These are phyloP conservation scores for Prunus padus DNA, from an alignment of 306 rosid species.

Conservation along the genomic window DNA sequence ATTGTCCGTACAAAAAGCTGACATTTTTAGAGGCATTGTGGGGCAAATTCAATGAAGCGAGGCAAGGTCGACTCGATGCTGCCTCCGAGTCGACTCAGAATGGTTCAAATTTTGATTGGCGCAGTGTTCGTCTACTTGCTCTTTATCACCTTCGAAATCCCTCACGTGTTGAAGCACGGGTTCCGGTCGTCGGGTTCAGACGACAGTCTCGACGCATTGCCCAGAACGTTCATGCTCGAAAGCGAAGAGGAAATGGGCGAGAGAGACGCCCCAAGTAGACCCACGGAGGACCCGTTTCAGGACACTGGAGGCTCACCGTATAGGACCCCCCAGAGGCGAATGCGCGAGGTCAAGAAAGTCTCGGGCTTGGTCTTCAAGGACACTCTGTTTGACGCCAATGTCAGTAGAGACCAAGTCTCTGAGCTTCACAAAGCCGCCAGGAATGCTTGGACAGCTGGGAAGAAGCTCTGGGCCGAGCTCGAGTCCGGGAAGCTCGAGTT, in stretches of 20 bases:
- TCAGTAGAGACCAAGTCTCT: constrained; percentile 35
- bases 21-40: not conserved
- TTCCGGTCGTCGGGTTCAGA: constrained; percentile 36
- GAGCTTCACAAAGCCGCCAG: constrained; percentile 63
- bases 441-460: constrained; percentile 72
- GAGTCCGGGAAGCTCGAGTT: constrained; percentile 44
- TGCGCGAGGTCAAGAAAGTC: constrained; percentile 48
- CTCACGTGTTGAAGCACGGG: constrained; percentile 51
- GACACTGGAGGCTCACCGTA: constrained; percentile 25
- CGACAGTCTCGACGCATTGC: constrained; percentile 56
- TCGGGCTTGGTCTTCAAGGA: constrained; percentile 67
- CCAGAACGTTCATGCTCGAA: constrained; percentile 33
- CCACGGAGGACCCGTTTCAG: constrained; percentile 32
- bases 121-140: constrained; percentile 57
- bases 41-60: constrained; percentile 54
- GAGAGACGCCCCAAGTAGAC: constrained; percentile 29
- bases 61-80: constrained; percentile 51
- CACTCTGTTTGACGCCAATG: constrained; percentile 31
- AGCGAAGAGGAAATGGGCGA: constrained; percentile 34
- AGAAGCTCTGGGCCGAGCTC: constrained; percentile 65
- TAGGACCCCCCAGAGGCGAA: constrained; percentile 34
- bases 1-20: not conserved
- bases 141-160: constrained; percentile 79
- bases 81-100: constrained; percentile 50
- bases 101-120: constrained; percentile 68